phyloP scores from a whole-genome alignment of 2,329 filamentous ascomycete genomes.

The Diaporthe batatas region DNA sequence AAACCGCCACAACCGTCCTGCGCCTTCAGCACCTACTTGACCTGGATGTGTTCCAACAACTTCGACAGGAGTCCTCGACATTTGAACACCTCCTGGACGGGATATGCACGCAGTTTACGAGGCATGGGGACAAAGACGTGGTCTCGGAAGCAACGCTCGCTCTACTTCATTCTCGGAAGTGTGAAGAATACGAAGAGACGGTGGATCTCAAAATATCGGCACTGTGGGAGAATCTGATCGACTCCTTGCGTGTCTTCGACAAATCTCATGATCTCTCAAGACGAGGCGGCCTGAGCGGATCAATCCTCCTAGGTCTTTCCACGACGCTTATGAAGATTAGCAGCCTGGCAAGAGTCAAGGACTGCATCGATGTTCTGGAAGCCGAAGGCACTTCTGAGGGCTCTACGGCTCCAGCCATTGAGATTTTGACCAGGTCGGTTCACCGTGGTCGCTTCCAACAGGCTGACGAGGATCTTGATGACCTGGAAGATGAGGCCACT shows the following conservation, averaged over 20 bases:
- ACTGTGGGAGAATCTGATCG: constrained; percentile 88
- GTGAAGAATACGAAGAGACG: constrained; percentile 89
- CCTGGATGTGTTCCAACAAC: constrained; percentile 86
- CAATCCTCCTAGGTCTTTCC: constrained; percentile 76
- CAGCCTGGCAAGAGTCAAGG: constrained; percentile 83
- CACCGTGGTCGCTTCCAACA: constrained; percentile 79
- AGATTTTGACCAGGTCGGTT: constrained; percentile 79
- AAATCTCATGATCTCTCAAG: constrained; percentile 78
- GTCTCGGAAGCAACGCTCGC: constrained; percentile 86
- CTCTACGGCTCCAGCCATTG: constrained; percentile 68
- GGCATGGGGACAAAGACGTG: constrained; percentile 90
- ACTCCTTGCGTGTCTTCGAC: constrained; percentile 78
- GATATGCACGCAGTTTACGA: constrained; percentile 91
- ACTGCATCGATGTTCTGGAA: constrained; percentile 83
- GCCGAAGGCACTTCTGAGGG: constrained; percentile 63
- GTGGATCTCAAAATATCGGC: constrained; percentile 83
- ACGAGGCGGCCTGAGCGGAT: constrained; percentile 76
- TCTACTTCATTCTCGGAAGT: constrained; percentile 85
- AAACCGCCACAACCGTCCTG: constrained; percentile 87
- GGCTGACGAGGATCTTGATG: constrained; percentile 77
- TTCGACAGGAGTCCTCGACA: constrained; percentile 86
- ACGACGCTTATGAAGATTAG: constrained; percentile 84
- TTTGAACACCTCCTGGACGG: constrained; percentile 89
- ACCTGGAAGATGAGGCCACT: constrained; percentile 83
- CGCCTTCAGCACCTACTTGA: constrained; percentile 89